Percentiles rank a stretch among this genome's conserved stretches.
Evolutionary conservation across 2,329 filamentous ascomycete species (phyloP).

Genomic region (Sphaerulina musiva): DNA sequence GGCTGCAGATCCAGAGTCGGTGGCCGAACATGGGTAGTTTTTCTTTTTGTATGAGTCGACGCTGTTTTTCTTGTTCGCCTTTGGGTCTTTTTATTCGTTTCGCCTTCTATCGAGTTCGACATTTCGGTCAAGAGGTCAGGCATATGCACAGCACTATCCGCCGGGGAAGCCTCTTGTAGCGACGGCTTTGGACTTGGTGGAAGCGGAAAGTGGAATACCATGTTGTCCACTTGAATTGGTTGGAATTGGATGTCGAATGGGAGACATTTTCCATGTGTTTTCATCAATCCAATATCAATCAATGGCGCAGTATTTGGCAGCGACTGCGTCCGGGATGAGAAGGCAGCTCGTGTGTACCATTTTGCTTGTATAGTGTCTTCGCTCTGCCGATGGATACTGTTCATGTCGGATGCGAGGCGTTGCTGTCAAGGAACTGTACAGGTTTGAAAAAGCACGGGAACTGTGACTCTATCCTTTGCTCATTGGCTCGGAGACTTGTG

Average conservation of each 20-base stretch:
- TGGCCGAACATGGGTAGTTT: not conserved
- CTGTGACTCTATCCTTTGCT: not conserved
- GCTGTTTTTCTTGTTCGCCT: no score
- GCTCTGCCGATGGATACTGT: not conserved
- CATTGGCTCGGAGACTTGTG: not conserved
- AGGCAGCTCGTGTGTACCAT: not conserved
- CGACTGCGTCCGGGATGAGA: not conserved
- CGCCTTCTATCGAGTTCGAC: not conserved
- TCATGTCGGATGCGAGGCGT: not conserved
- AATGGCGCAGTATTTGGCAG: not conserved
- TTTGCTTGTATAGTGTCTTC: not conserved
- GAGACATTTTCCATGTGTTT: constrained; percentile 11
- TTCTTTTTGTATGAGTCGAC: not conserved
- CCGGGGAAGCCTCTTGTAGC: not conserved
- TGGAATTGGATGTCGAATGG: constrained; percentile 8
- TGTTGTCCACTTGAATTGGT: constrained; percentile 10
- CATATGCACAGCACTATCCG: not conserved
- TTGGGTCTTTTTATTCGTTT: not conserved
- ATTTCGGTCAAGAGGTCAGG: not conserved
- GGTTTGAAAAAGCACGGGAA: not conserved
- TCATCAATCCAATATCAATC: constrained; percentile 10
- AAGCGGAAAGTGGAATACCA: constrained; percentile 12
- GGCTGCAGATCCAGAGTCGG: not conserved
- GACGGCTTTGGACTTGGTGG: constrained; percentile 1
- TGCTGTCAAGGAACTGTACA: not conserved